Conservation (phyloP, 139 green algal genomes). For the Chlamydomonas sphaeroides region DNA sequence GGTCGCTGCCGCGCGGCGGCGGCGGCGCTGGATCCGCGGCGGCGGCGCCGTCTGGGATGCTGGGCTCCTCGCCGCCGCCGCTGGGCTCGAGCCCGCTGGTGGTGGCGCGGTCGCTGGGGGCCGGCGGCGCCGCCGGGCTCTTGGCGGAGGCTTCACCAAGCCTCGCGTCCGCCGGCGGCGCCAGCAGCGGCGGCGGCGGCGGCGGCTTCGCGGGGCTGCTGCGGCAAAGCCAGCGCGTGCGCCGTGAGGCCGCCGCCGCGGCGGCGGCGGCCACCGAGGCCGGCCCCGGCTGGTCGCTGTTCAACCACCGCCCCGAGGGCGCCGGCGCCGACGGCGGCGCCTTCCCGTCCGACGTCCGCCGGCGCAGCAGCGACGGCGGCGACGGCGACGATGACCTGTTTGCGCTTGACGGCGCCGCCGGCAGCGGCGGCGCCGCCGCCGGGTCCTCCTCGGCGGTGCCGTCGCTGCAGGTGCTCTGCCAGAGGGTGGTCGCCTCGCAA, state of each 20-base stretch:
- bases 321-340: neutral
- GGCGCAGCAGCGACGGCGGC: neutral
- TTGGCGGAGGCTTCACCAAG: neutral
- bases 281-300: constrained; percentile 12
- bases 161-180: neutral
- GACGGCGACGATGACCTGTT: constrained; percentile 14
- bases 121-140: too few relatives aligned
- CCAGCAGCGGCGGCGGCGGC: neutral
- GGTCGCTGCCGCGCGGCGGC: neutral
- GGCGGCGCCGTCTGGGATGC: too few relatives aligned
- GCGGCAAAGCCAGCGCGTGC: neutral
- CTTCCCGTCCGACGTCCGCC: neutral
- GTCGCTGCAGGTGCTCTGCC: constrained; percentile 78
- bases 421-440: constrained; percentile 8
- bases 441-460: constrained; percentile 8
- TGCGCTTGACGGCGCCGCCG: neutral
- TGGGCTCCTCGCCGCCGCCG: neutral
- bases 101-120: neutral
- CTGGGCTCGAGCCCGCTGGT: constrained; percentile 2
- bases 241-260: neutral
- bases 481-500: constrained; percentile 70
- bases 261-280: neutral
- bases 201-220: neutral
- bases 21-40: too few relatives aligned
- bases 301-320: neutral